Evolutionary conservation across 371 early-diverging fungal genomes (phyloP).

Genomic region (Zychaea mexicana): DNA sequence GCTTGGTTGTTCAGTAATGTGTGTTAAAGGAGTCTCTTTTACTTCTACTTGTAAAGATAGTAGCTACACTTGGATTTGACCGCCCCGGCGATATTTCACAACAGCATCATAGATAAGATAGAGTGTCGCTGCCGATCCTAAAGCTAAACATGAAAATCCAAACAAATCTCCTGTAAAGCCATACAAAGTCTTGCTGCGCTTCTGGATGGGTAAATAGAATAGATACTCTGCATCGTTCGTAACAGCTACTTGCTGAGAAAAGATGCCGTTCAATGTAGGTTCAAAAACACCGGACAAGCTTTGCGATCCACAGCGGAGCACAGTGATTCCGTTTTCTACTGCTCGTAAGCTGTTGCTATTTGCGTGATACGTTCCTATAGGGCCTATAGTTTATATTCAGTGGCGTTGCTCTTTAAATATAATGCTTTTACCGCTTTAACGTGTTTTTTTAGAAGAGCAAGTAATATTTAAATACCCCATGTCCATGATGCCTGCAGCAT

Average conservation of each 20-base stretch:
- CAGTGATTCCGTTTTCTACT: constrained; percentile 57
- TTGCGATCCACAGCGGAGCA: constrained; percentile 55
- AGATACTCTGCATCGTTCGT: constrained; percentile 37
- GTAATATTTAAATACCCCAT: constrained; percentile 34
- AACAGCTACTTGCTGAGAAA: constrained; percentile 44
- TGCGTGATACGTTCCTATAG: constrained; percentile 45
- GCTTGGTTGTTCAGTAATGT: no score
- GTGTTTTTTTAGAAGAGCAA: not conserved
- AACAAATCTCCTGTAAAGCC: constrained; percentile 42
- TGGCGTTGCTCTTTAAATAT: no score
- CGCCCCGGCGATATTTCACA: not conserved
- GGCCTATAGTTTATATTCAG: not conserved
- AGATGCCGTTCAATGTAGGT: constrained; percentile 38
- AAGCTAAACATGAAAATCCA: constrained; percentile 39
- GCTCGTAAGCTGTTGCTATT: constrained; percentile 46
- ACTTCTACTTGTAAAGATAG: no score
- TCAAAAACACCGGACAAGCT: constrained; percentile 56
- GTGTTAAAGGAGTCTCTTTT: no score
- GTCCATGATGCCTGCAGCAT: constrained; percentile 61
- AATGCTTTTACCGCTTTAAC: not conserved
- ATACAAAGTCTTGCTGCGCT: constrained; percentile 47
- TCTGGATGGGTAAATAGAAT: constrained; percentile 51
- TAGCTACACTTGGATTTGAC: constrained; percentile 5
- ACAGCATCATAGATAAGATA: not conserved
- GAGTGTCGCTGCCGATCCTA: not conserved